Evolutionary conservation across 768 basidiomycete species (phyloP).

Genomic region (Pleurotus djamor): DNA sequence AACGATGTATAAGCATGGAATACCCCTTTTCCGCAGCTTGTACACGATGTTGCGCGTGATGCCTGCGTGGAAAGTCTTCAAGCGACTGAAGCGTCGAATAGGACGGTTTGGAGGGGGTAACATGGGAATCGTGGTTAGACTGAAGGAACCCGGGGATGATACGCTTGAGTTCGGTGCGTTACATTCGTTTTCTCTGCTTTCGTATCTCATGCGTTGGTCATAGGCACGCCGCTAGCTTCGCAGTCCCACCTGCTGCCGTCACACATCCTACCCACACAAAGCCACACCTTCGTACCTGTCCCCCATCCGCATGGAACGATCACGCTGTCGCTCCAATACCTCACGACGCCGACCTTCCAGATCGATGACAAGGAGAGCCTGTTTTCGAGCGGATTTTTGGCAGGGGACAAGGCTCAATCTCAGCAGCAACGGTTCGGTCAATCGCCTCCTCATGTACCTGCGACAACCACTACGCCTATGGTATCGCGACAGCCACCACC

Average conservation of each 20-base stretch:
- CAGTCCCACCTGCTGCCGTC: conserved; percentile 39
- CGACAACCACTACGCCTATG: too few species aligned
- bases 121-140: conserved; percentile 33
- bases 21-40: conserved; percentile 76
- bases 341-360: conserved; percentile 65
- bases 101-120: conserved; percentile 30
- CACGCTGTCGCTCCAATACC: conserved; percentile 60
- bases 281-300: conserved; percentile 63
- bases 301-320: conserved; percentile 68
- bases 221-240: neutral
- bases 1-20: conserved; percentile 84
- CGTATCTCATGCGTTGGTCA: neutral
- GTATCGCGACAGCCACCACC: neutral
- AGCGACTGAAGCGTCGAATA: conserved; percentile 48
- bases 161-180: conserved; percentile 33
- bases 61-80: conserved; percentile 74
- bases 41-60: conserved; percentile 72
- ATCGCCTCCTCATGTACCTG: neutral
- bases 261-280: conserved; percentile 41
- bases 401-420: conserved; percentile 51
- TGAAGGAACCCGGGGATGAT: conserved; percentile 2
- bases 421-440: neutral
- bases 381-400: conserved; percentile 70
- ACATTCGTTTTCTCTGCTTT: neutral
- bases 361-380: conserved; percentile 77